phyloP scores from a whole-genome alignment of 768 basidiomycete genomes.

The Tricholomella constricta region DNA sequence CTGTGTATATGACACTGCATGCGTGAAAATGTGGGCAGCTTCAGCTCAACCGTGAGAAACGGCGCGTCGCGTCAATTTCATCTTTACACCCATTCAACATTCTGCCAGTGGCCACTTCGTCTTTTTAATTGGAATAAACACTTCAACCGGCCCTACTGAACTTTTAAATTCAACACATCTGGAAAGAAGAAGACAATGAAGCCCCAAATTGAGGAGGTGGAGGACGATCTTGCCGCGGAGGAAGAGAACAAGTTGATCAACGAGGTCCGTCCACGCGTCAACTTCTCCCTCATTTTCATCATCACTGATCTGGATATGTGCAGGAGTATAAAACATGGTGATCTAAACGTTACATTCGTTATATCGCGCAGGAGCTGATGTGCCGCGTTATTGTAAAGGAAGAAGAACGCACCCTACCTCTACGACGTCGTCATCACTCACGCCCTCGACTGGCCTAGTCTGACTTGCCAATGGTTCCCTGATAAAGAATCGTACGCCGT shows the following conservation, averaged over 20 bases:
- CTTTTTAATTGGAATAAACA: neutral
- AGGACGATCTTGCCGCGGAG: conserved; percentile 80
- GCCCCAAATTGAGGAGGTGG: conserved; percentile 64
- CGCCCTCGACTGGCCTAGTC: conserved; percentile 95
- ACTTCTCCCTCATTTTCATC: neutral
- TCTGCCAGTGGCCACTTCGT: neutral
- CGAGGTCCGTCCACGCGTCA: conserved; percentile 54
- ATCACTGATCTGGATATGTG: neutral
- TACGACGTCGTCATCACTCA: conserved; percentile 98
- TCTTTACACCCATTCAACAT: conserved; percentile 3
- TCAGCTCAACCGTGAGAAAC: conserved; percentile 37
- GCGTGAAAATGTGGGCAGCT: conserved; percentile 22
- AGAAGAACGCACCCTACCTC: conserved; percentile 96
- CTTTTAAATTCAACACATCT: neutral
- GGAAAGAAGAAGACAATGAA: conserved; percentile 37
- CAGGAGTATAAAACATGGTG: conserved; percentile 90
- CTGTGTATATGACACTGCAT: too few relatives aligned
- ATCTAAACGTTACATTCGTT: conserved; percentile 11
- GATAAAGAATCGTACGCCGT: conserved; percentile 84
- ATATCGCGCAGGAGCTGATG: conserved; percentile 1
- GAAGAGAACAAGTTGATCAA: conserved; percentile 89
- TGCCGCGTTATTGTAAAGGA: conserved; percentile 49
- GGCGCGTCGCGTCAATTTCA: conserved; percentile 40
- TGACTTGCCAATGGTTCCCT: conserved; percentile 99
- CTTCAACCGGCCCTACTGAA: neutral